Evolutionary conservation across 495 filamentous ascomycete species (phyloP), one percentile per base, ranked within the genome.

Genomic region (Podospora pseudopauciseta): DNA sequence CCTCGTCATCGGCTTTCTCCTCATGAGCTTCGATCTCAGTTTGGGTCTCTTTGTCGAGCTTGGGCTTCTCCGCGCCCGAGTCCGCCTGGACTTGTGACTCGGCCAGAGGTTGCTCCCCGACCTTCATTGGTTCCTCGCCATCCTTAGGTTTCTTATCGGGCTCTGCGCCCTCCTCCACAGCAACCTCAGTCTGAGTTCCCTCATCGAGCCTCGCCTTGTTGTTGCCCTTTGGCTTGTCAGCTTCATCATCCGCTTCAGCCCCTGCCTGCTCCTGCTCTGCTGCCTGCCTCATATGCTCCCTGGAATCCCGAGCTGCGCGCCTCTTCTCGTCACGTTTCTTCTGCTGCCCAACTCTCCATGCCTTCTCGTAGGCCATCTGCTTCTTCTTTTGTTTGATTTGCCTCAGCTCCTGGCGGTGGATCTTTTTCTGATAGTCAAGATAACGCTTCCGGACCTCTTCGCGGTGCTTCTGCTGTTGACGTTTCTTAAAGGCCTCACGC

Each of bases 381-480:
- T 76, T 79, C 62, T 71, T 71, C 67, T 74, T 74, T 34, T 70
- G 71, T 54, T 76, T 68, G 27, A 58, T 32, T 6, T 63, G 59
- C 44, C 62, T 39, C 19, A 63, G 63, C 55, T 70, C 73, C n/a
- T 65, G 64, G 18, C 67, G 58, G 20, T 70, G 57, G 9, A 60
- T 34, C 30, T 56, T n/a, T 2, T 59, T 34, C 55, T 72, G 71
- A 32, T 60, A 27, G 4, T 67, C n/a, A 7, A 63, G 15, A 28
- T 73, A 73, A 5, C 67, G 61, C 57, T 72, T 70, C 6, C 68
- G 68, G 57, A 82, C 71, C 4, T 76, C 72, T 58, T 81, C 83
- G 23, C 84, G 80, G 62, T 84, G 85, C 70, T 88, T 84, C 26
- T 85, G 79, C 68, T 79, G 75, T 65, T 80, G 74, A 57, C 73